Evolutionary conservation across 495 filamentous ascomycete genomes (phyloP), one percentile per base, ranked within the genome.

Genomic region (Penicillium taxi): DNA sequence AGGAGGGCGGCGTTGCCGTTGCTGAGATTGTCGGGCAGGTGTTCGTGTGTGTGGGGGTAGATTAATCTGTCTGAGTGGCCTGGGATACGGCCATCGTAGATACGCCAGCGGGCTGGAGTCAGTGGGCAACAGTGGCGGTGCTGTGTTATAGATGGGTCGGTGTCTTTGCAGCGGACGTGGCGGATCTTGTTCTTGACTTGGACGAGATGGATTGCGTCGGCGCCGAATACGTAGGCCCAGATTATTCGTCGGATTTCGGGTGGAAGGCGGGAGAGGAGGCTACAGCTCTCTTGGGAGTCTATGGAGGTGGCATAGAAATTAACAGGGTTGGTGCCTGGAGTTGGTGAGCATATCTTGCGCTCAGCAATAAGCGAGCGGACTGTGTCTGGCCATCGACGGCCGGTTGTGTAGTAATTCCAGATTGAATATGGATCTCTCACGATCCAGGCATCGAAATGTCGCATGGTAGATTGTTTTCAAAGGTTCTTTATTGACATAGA

Each of bases 201-300:
- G 31, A 68, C 64, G 19, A 66, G 53, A 37, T 65, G 64, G 7
- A 68, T 44, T 30, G 53, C 61, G 9, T 61, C 52, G 31, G 66
- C 53, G 44, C 60, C 61, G 38, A 75, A 67, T 45, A 73, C 66
- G 36, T 74, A 69, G 11, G 53, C 48, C 53, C 72, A 78, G 24
- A 78, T 77, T 35, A 74, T 64, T 17, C 72, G 52, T 9, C 75
- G 69, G 37, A 80, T 62, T 51, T 80, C 75, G 6, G 62, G 49
- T 1, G 75, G 75, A 0, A 74, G 53, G 26, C 45, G 49, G 20
- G 38, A 31, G 28, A 67, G 39, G 29, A 67, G 45, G 6, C 24
- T 15, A 20, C 50, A 48, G 17, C 43, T 14, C 9, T 35, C 11
- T 36, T 64, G 64, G 1, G 50, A 19, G 26, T 48, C 21, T 13